Conservation (phyloP, 805 yeast species). For the Ogataea zsoltii region DNA sequence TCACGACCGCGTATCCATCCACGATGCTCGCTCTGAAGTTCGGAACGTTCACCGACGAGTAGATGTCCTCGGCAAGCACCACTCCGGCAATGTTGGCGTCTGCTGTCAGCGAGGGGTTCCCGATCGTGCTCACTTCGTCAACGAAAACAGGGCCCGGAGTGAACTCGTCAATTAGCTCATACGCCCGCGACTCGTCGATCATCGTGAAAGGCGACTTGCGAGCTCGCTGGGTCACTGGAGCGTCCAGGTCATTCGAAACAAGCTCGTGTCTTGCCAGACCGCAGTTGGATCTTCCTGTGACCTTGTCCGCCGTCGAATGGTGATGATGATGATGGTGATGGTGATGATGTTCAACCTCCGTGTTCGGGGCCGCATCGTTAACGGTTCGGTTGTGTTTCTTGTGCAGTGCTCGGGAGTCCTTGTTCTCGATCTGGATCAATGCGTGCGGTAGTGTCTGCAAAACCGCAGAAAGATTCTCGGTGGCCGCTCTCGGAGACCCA, state of each 20-base stretch:
- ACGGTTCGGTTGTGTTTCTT: slow-evolving; percentile 29
- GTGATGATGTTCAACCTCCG: slow-evolving; percentile 17
- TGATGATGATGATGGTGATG: slow-evolving; percentile 18
- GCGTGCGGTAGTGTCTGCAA: slow-evolving; percentile 44
- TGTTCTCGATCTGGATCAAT: slow-evolving; percentile 36
- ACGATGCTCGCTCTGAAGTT: slow-evolving; percentile 55
- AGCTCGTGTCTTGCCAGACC: slow-evolving; percentile 41
- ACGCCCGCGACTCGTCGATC: slow-evolving; percentile 44
- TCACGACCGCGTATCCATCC: slow-evolving; percentile 54
- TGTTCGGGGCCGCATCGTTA: slow-evolving; percentile 19
- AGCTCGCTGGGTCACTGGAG: slow-evolving; percentile 43
- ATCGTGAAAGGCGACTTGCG: slow-evolving; percentile 52
- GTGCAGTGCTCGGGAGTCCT: slow-evolving; percentile 43
- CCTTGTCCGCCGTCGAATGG: not conserved
- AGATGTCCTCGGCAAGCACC: slow-evolving; percentile 43
- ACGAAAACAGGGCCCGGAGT: slow-evolving; percentile 34
- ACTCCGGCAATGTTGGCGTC: slow-evolving; percentile 36
- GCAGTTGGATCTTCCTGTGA: slow-evolving; percentile 19
- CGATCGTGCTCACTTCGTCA: slow-evolving; percentile 16
- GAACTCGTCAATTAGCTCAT: slow-evolving; percentile 31
- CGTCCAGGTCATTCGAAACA: slow-evolving; percentile 35
- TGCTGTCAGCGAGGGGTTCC: slow-evolving; percentile 23
- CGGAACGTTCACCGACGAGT: slow-evolving; percentile 43
- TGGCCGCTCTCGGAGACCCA: slow-evolving; percentile 52
- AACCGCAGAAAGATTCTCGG: slow-evolving; percentile 44